Evolutionary conservation across 306 rosid species (phyloP).

Genomic region (Inga leiocalycina): DNA sequence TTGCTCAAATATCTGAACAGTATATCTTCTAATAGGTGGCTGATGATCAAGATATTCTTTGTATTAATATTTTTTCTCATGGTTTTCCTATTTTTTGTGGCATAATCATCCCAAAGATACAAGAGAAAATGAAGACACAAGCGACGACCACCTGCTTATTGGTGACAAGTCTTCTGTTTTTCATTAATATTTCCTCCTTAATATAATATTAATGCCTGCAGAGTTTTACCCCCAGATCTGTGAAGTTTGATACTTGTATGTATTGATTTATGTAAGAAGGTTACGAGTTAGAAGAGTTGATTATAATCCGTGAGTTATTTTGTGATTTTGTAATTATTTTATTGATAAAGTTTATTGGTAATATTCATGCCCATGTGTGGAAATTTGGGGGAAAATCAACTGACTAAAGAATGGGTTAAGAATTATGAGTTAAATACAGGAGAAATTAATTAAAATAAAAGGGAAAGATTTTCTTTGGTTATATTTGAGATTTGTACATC

Average conservation of each 20-base stretch:
- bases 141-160: slow-evolving; percentile 33
- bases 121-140: slow-evolving; percentile 43
- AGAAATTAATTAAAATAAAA: not conserved
- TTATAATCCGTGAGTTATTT: not conserved
- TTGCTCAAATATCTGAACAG: slow-evolving; percentile 90
- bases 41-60: slow-evolving; percentile 99
- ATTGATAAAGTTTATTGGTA: not conserved
- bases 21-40: slow-evolving; percentile 99
- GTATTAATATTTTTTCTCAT: slow-evolving; percentile 89
- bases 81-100: slow-evolving; percentile 99
- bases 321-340: slow-evolving; percentile 12
- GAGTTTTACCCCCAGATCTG: slow-evolving; percentile 33
- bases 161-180: slow-evolving; percentile 39
- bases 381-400: not conserved
- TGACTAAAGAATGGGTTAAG: not conserved
- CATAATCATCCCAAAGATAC: slow-evolving; percentile 51
- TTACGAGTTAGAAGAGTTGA: slow-evolving; percentile 33
- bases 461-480: not conserved
- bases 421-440: not conserved
- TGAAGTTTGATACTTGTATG: slow-evolving; percentile 49
- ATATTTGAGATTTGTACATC: not conserved
- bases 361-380: not conserved
- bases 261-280: slow-evolving; percentile 42
- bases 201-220: slow-evolving; percentile 36
- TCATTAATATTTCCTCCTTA: slow-evolving; percentile 27